A percentile compares a stretch with the other conserved stretches of the same genome.
phyloP scores from a whole-genome alignment of 805 yeast species.

The Candida coquimbonensis region DNA sequence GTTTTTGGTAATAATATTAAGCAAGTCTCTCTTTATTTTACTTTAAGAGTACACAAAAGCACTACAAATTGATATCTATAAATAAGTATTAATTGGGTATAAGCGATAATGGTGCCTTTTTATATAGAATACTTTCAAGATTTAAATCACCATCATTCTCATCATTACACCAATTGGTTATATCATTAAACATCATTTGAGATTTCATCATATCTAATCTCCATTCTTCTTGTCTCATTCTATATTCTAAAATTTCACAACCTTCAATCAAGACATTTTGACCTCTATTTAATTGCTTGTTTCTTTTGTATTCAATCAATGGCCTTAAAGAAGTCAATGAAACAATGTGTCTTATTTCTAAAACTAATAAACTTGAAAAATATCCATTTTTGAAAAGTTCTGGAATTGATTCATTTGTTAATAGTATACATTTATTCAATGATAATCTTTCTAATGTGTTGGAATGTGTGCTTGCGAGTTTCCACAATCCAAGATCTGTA shows the following conservation, averaged over 20 bases:
- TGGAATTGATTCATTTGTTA: slow-evolving; percentile 57
- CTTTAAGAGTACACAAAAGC: too few relatives aligned
- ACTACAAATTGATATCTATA: neutral
- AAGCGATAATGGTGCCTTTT: neutral
- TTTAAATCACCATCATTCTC: slow-evolving; percentile 32
- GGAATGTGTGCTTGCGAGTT: slow-evolving; percentile 52
- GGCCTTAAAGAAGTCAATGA: slow-evolving; percentile 54
- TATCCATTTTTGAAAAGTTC: slow-evolving; percentile 36
- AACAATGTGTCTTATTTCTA: slow-evolving; percentile 64
- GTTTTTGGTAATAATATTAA: too few relatives aligned
- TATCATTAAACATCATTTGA: slow-evolving; percentile 53
- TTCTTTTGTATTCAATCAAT: slow-evolving; percentile 56
- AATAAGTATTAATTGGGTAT: neutral
- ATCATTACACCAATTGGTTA: slow-evolving; percentile 55
- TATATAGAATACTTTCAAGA: neutral
- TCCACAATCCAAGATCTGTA: slow-evolving; percentile 76
- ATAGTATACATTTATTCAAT: slow-evolving; percentile 58
- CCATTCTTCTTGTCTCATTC: slow-evolving; percentile 55
- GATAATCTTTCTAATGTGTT: slow-evolving; percentile 55
- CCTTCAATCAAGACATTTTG: slow-evolving; percentile 57
- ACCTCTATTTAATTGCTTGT: slow-evolving; percentile 26
- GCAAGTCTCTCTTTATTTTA: too few relatives aligned
- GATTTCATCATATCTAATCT: slow-evolving; percentile 50
- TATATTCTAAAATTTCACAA: slow-evolving; percentile 59
- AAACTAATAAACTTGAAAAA: slow-evolving; percentile 56